Evolutionary conservation across 2,329 filamentous ascomycete species (phyloP).

Genomic region (Verticillium alfalfae): DNA sequence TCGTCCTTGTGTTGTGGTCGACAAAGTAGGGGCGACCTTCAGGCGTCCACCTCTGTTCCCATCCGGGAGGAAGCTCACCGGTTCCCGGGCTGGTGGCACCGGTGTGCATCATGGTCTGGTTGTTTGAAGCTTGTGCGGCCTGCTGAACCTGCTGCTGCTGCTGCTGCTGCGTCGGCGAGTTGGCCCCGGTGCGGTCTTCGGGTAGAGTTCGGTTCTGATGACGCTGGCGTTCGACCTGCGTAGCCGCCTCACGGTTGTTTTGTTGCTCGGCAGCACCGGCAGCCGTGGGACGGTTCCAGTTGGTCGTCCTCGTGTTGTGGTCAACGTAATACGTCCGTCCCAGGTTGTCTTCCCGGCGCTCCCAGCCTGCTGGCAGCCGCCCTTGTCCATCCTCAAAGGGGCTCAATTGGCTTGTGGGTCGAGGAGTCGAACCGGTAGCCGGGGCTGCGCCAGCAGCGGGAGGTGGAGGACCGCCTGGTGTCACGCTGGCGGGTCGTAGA

Average conservation of each 20-base stretch:
- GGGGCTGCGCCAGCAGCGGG: slow-evolving; percentile 25
- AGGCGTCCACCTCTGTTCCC: slow-evolving; percentile 94
- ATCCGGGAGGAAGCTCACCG: slow-evolving; percentile 89
- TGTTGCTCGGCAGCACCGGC: slow-evolving; percentile 73
- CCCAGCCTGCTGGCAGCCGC: slow-evolving; percentile 87
- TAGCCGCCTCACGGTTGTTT: slow-evolving; percentile 79
- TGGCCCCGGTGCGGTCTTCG: slow-evolving; percentile 90
- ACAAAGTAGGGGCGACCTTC: slow-evolving; percentile 96
- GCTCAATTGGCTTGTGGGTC: slow-evolving; percentile 54
- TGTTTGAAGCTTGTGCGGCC: slow-evolving; percentile 39
- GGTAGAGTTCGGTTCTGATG: slow-evolving; percentile 95
- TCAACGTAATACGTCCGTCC: slow-evolving; percentile 98
- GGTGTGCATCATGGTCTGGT: slow-evolving; percentile 86
- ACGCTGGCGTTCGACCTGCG: slow-evolving; percentile 84
- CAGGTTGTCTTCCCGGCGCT: slow-evolving; percentile 89
- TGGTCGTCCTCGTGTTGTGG: slow-evolving; percentile 93
- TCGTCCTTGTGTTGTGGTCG: slow-evolving; percentile 96
- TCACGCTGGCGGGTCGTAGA: slow-evolving; percentile 41
- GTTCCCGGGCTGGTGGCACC: slow-evolving; percentile 91
- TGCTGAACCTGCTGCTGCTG: slow-evolving; percentile 31
- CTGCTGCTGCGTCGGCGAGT: slow-evolving; percentile 71
- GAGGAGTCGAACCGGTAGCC: slow-evolving; percentile 2
- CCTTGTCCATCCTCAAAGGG: slow-evolving; percentile 97
- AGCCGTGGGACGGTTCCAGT: slow-evolving; percentile 85
- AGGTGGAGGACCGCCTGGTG: background rate